phyloP scores from a whole-genome alignment of 805 yeast genomes.

The Dipodascopsis uninucleata region DNA sequence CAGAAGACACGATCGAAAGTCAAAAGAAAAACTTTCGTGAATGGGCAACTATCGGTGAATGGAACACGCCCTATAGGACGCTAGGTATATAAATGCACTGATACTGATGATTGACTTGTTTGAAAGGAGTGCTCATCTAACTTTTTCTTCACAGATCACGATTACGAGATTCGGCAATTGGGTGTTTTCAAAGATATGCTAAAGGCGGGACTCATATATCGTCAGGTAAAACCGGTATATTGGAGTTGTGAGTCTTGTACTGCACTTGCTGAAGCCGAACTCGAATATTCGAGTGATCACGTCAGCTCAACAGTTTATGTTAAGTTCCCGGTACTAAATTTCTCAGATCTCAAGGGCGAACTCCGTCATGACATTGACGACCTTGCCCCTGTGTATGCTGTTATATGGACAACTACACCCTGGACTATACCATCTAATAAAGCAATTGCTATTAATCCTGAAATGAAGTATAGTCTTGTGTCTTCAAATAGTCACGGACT shows the following conservation, averaged over 20 bases:
- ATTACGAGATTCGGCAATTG: slow-evolving; percentile 73
- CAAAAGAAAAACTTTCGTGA: slow-evolving; percentile 64
- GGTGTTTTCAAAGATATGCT: slow-evolving; percentile 63
- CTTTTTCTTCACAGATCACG: slow-evolving; percentile 37
- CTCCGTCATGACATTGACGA: slow-evolving; percentile 15
- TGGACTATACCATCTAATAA: slow-evolving; percentile 92
- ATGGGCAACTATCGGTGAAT: slow-evolving; percentile 82
- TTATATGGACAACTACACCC: slow-evolving; percentile 97
- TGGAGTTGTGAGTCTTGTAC: slow-evolving; percentile 96
- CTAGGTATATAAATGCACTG: slow-evolving; percentile 37
- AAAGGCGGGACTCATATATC: slow-evolving; percentile 60
- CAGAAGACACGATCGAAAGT: slow-evolving; percentile 56
- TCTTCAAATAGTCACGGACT: slow-evolving; percentile 39
- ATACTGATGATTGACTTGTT: not conserved
- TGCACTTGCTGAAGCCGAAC: slow-evolving; percentile 94
- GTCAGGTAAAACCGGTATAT: slow-evolving; percentile 92
- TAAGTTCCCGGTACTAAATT: slow-evolving; percentile 53
- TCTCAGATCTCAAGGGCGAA: slow-evolving; percentile 25
- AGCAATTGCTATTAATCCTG: slow-evolving; percentile 70
- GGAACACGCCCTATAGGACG: slow-evolving; percentile 70
- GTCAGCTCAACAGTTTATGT: slow-evolving; percentile 64
- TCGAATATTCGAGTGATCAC: slow-evolving; percentile 77
- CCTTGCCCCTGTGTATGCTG: slow-evolving; percentile 27
- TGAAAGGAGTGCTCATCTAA: not conserved
- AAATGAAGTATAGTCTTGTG: slow-evolving; percentile 55